A percentile compares a stretch with the other conserved stretches of the same genome.
phyloP scores from a whole-genome alignment of 345 rosid genomes.

The Sapria himalayana region DNA sequence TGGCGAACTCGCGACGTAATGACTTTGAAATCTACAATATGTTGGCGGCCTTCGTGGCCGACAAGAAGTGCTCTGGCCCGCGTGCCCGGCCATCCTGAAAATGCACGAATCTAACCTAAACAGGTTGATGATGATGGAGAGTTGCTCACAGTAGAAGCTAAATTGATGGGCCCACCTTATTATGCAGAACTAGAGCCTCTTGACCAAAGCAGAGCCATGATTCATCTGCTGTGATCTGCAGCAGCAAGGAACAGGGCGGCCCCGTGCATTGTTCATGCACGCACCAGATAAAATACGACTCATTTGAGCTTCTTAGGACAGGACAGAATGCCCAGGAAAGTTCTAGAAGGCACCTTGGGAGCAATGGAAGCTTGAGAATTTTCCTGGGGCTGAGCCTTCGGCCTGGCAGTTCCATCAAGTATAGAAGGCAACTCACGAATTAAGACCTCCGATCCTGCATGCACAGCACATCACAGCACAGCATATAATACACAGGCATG shows the following conservation, averaged over 20 bases:
- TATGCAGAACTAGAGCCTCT: conserved; percentile 57
- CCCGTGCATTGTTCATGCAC: background rate
- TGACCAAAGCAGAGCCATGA: conserved; percentile 68
- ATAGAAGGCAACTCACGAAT: conserved; percentile 51
- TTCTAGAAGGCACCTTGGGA: conserved; percentile 35
- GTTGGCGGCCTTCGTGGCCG: conserved; percentile 18
- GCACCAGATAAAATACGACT: background rate
- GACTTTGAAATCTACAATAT: conserved; percentile 41
- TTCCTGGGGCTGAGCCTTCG: conserved; percentile 68
- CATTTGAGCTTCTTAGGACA: background rate
- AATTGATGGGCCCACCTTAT: conserved; percentile 32
- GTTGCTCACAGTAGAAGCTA: background rate
- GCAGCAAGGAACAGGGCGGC: conserved; percentile 7
- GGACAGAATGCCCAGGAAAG: background rate
- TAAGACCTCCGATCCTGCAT: conserved; percentile 68
- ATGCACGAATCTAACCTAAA: conserved; percentile 94
- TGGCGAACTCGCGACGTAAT: conserved; percentile 39
- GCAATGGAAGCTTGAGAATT: conserved; percentile 72
- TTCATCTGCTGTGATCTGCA: conserved; percentile 61
- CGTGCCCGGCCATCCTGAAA: conserved; percentile 99
- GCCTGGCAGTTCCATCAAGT: conserved; percentile 54
- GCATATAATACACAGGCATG: too few species aligned
- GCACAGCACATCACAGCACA: too few species aligned
- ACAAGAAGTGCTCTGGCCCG: conserved; percentile 39
- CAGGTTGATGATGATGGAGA: conserved; percentile 15